Evolutionary conservation across 75 land plant genomes (phyloP).

Genomic region (Pinus tabuliformis): DNA sequence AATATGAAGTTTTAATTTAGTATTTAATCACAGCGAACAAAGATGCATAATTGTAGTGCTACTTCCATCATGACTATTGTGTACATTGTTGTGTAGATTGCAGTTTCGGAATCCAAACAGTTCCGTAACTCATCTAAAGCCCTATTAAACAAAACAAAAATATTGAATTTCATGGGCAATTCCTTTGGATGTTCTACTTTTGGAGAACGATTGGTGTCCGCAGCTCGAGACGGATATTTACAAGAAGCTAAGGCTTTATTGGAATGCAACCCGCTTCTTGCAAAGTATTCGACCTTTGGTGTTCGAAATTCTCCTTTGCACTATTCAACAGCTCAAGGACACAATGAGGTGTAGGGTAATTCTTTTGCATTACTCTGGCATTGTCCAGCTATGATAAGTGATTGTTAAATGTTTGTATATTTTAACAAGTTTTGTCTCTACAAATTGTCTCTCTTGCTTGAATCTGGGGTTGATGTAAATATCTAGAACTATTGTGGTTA

Average conservation of each 20-base stretch:
- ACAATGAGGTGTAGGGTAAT: conserved; percentile 72
- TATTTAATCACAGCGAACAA: background rate
- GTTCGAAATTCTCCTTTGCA: conserved; percentile 94
- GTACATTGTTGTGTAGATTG: background rate
- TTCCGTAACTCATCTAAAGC: background rate
- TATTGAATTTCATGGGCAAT: conserved; percentile 82
- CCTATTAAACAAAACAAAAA: conserved; percentile 21
- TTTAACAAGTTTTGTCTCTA: conserved; percentile 7
- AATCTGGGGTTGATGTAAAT: conserved; percentile 92
- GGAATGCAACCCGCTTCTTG: conserved; percentile 89
- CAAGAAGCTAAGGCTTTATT: conserved; percentile 96
- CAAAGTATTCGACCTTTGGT: conserved; percentile 90
- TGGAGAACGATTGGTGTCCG: conserved; percentile 92
- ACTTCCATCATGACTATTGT: background rate
- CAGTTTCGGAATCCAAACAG: background rate
- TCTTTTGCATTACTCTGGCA: background rate
- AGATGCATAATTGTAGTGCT: background rate
- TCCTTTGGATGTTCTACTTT: conserved; percentile 96
- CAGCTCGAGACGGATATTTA: conserved; percentile 94
- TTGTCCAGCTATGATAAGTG: background rate
- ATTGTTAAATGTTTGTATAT: background rate
- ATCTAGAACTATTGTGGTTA: conserved; percentile 88
- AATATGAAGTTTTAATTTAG: too few species aligned
- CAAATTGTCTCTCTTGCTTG: conserved; percentile 89
- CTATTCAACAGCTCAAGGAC: conserved; percentile 92